Conservation (phyloP, 805 yeast species). For the Kodamaea nitidulidarum region DNA sequence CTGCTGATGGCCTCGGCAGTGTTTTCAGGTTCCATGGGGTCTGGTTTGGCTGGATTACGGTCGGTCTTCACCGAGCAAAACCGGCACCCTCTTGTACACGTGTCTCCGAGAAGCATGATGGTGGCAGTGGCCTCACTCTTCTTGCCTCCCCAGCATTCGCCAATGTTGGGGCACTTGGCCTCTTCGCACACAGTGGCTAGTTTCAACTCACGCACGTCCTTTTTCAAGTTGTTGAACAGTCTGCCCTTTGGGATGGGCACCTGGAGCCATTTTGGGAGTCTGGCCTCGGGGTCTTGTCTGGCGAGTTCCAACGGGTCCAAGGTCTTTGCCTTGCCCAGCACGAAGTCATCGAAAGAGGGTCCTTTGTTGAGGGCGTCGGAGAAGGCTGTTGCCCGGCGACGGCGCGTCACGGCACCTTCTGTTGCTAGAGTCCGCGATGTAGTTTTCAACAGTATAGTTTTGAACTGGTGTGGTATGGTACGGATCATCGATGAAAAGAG, state of each 20-base stretch:
- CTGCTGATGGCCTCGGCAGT: slow-evolving; percentile 96
- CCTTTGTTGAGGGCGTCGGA: slow-evolving; percentile 73
- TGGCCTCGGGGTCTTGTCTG: slow-evolving; percentile 59
- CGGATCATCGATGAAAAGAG: slow-evolving; percentile 3
- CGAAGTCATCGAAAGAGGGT: slow-evolving; percentile 90
- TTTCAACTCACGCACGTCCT: slow-evolving; percentile 83
- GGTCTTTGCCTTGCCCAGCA: slow-evolving; percentile 67
- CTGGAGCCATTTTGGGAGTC: slow-evolving; percentile 90
- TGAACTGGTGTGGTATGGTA: background rate
- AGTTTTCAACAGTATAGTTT: background rate
- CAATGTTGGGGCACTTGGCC: slow-evolving; percentile 98
- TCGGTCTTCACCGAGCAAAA: slow-evolving; percentile 96
- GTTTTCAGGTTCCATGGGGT: slow-evolving; percentile 95
- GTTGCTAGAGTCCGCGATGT: slow-evolving; percentile 9
- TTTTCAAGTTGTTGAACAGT: slow-evolving; percentile 72
- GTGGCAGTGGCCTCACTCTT: slow-evolving; percentile 95
- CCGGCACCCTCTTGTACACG: slow-evolving; percentile 98
- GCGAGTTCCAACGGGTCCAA: slow-evolving; percentile 75
- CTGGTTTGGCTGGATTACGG: slow-evolving; percentile 81
- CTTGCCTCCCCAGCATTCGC: slow-evolving; percentile 99
- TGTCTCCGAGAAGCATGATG: slow-evolving; percentile 96
- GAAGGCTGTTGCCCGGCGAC: slow-evolving; percentile 49
- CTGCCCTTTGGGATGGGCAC: slow-evolving; percentile 97
- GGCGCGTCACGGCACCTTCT: slow-evolving; percentile 5
- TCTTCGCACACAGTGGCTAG: slow-evolving; percentile 97